Base-by-base conservation (phyloP, 495 filamentous ascomycete genomes). In the Annulohypoxylon moriforme region DNA sequence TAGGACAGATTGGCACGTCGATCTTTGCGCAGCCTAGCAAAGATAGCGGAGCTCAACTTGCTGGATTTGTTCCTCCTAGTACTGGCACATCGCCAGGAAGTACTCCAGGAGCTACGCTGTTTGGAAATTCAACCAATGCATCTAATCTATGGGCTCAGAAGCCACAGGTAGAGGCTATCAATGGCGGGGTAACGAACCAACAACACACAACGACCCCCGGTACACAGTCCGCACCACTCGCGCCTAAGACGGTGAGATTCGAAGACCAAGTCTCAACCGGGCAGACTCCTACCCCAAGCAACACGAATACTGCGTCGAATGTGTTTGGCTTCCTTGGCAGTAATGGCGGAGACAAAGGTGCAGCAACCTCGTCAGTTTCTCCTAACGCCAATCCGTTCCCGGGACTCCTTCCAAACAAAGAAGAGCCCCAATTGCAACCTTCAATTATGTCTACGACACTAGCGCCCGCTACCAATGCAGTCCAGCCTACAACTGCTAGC, bases 211-310 rank as follows among this genome's bases (percentile, higher is more conserved):
- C 38, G 6, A 56, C 9, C 22, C 10, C 47, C 0, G 38, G 31
- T 8, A n/a, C n/a, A n/a, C n/a, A n/a, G n/a, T n/a, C n/a, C n/a
- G 29, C 56, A 57, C 3, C 33, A 38, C 18, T 36, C 33, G 38
- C 11, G 11, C 13, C 42, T 27, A 68, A 64, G 27, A 64, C 60
- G 40, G 69, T 57, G 34, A 57, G 6, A 56, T 64, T 64, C 34
- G 53, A 11, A 36, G 27, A 36, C 20, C 20, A 29, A 16, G 16
- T 42, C 42, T 40, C 46, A 31, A 0, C 3, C 10, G n/a, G n/a
- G 34, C 42, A 57, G 18, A 11, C 42, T 27, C 33, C 25, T 8
- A 9, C 47, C 5, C 29, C 49, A 18, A 38, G 40, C 11, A 46
- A 20, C 13, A 1, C 6, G 1, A 18, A 13, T 14, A n/a, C 57